These are phyloP conservation scores for Oryza brachyantha DNA, from an alignment of 176 grass and related monocot genomes.

Conservation along the genomic window DNA sequence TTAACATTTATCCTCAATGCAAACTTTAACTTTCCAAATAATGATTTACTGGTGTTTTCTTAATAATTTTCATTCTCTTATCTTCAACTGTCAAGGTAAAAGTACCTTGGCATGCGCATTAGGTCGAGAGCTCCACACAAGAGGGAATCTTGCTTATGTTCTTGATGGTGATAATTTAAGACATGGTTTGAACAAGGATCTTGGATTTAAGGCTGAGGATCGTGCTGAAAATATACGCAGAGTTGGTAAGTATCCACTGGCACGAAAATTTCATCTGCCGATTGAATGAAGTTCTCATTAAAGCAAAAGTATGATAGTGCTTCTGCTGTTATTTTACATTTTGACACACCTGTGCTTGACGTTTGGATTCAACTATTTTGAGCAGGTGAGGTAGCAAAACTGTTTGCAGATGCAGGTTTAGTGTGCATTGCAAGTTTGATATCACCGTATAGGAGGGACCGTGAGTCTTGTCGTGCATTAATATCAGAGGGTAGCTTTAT, in stretches of 20 bases:
- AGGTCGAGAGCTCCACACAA: slow-evolving; percentile 64
- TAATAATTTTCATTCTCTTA: neutral
- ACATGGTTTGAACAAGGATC: slow-evolving; percentile 92
- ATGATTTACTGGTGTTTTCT: neutral
- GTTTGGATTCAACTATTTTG: slow-evolving; percentile 23
- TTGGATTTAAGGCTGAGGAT: slow-evolving; percentile 82
- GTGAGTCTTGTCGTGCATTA: slow-evolving; percentile 74
- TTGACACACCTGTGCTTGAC: neutral
- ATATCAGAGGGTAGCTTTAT: slow-evolving; percentile 77
- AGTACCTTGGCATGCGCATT: slow-evolving; percentile 91
- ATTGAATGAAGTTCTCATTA: neutral
- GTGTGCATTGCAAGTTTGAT: slow-evolving; percentile 98
- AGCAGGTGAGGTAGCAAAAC: slow-evolving; percentile 91
- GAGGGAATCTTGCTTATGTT: slow-evolving; percentile 82
- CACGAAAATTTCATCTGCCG: neutral
- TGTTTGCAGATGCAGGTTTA: slow-evolving; percentile 89
- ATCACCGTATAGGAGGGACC: slow-evolving; percentile 82
- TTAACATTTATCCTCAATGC: neutral
- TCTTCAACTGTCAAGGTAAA: slow-evolving; percentile 55
- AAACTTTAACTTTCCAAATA: neutral
- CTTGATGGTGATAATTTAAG: slow-evolving; percentile 96
- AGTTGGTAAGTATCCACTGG: slow-evolving; percentile 49
- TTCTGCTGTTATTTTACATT: neutral
- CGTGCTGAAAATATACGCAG: slow-evolving; percentile 91
- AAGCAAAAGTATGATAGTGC: neutral